A percentile compares a stretch with the other conserved stretches of the same genome.
Conservation (phyloP, 345 rosid species). For the Boechera retrofracta region DNA sequence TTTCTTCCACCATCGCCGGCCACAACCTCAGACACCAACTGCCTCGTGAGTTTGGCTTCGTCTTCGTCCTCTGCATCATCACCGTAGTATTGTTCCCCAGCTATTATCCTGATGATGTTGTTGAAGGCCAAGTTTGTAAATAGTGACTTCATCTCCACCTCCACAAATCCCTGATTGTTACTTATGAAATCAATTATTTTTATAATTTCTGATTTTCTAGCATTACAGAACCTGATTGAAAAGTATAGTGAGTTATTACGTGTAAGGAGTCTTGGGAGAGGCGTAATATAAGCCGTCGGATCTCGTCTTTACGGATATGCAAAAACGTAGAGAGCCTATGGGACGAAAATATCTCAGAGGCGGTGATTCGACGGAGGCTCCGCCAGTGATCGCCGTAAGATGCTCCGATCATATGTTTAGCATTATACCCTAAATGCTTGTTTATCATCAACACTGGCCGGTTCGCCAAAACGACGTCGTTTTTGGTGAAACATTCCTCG, state of each 20-base stretch:
- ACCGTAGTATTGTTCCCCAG: conserved; percentile 59
- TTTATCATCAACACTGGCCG: conserved; percentile 44
- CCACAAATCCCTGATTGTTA: conserved; percentile 28
- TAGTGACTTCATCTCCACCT: conserved; percentile 53
- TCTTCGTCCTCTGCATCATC: conserved; percentile 45
- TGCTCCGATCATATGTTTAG: conserved; percentile 40
- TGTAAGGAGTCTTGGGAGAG: conserved; percentile 37
- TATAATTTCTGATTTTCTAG: not conserved
- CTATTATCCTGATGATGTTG: conserved; percentile 51
- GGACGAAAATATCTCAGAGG: conserved; percentile 52
- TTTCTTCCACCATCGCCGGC: conserved; percentile 23
- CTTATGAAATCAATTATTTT: not conserved
- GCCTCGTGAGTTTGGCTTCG: conserved; percentile 42
- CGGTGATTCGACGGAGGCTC: conserved; percentile 50
- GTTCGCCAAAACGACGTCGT: conserved; percentile 54
- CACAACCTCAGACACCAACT: conserved; percentile 30
- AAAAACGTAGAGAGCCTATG: conserved; percentile 37
- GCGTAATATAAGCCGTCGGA: conserved; percentile 42
- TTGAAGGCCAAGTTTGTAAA: conserved; percentile 52
- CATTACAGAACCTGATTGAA: not conserved
- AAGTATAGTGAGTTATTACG: conserved; percentile 18
- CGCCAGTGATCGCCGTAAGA: conserved; percentile 59
- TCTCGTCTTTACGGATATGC: conserved; percentile 47
- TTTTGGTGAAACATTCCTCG: conserved; percentile 60
- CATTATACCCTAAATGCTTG: conserved; percentile 46